A percentile compares a stretch with the other conserved stretches of the same genome.
These are phyloP conservation scores for Platismatia glauca DNA, from an alignment of 495 filamentous ascomycete species.

Conservation along the genomic window DNA sequence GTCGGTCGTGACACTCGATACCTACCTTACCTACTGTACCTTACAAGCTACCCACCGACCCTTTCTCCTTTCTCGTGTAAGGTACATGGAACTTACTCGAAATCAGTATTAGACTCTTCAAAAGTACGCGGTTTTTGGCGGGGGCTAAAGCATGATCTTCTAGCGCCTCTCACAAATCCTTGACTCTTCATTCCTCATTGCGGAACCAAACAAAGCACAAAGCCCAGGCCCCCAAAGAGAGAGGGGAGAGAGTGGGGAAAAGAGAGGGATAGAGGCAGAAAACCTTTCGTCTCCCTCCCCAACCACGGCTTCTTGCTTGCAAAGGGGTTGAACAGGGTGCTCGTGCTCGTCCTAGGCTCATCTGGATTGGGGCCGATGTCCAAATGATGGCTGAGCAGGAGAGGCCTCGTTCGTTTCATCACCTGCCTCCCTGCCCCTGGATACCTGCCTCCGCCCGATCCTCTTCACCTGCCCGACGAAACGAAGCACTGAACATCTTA, in stretches of 20 bases:
- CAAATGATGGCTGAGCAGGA: conserved; percentile 1
- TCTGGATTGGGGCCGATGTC: conserved; percentile 4
- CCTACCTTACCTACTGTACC: too few species aligned
- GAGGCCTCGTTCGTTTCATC: conserved; percentile 11
- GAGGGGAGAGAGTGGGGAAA: neutral
- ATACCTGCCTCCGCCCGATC: conserved; percentile 1
- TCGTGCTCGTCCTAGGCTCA: neutral
- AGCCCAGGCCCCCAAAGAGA: too few species aligned
- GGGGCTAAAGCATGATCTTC: conserved; percentile 5
- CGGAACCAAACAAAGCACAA: neutral
- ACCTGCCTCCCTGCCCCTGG: neutral
- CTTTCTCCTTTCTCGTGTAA: too few species aligned
- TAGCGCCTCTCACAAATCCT: conserved; percentile 8
- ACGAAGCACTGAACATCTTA: neutral
- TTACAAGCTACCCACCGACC: too few species aligned
- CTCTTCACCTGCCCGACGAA: neutral
- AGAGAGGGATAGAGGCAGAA: neutral
- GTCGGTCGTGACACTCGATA: too few species aligned
- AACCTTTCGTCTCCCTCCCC: neutral
- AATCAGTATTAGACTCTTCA: too few species aligned
- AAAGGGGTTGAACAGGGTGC: too few species aligned
- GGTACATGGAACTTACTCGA: too few species aligned
- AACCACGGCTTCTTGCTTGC: neutral
- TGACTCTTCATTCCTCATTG: neutral
- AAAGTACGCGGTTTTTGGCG: neutral